Evolutionary conservation across 169 alveolate genomes (phyloP).

Genomic region (Plasmodium gallinaceum): DNA sequence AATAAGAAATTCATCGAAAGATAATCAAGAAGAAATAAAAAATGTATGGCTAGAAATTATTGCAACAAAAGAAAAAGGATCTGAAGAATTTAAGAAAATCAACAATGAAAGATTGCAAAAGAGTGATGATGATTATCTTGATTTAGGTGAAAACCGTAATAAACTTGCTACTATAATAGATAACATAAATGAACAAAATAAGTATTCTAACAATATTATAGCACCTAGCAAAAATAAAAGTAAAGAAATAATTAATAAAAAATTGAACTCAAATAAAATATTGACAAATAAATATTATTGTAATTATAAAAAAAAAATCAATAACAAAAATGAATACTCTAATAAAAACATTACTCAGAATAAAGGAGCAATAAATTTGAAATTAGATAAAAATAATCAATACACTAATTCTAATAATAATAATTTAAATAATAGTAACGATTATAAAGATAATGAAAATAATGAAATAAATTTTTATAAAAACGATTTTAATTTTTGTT

Average conservation of each 20-base stretch:
- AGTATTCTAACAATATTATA: background rate
- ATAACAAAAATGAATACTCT: too few relatives aligned
- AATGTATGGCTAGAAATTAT: constrained; percentile 53
- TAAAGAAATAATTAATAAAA: background rate
- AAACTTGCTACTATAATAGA: background rate
- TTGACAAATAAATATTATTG: background rate
- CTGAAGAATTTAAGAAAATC: background rate
- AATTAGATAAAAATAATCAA: background rate
- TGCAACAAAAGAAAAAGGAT: background rate
- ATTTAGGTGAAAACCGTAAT: background rate
- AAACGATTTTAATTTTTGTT: constrained; percentile 13
- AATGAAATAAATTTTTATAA: constrained; percentile 30
- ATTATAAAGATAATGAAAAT: background rate
- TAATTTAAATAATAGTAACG: background rate
- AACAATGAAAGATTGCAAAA: background rate
- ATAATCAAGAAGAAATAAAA: constrained; percentile 16
- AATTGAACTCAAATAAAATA: background rate
- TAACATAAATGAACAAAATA: background rate
- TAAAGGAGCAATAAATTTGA: too few relatives aligned
- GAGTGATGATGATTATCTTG: background rate
- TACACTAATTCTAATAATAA: background rate
- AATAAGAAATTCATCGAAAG: constrained; percentile 15
- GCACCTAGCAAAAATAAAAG: background rate
- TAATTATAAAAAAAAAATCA: background rate
- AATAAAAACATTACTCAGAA: too few relatives aligned